Evolutionary conservation across 169 alveolate species (phyloP).

Genomic region (Cryptosporidium viatorum): DNA sequence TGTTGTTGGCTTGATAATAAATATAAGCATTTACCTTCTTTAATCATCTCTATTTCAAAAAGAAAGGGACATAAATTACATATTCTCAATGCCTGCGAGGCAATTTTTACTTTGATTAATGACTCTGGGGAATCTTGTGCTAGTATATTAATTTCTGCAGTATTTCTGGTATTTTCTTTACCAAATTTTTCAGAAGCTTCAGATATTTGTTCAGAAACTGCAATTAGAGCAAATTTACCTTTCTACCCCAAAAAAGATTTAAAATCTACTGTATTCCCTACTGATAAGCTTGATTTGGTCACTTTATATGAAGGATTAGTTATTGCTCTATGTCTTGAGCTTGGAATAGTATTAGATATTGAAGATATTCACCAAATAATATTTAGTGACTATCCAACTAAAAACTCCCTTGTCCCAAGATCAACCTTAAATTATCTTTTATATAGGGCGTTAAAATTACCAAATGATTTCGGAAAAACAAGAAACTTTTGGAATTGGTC

Average conservation of each 20-base stretch:
- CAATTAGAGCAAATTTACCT: constrained; percentile 59
- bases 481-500: constrained; percentile 64
- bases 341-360: constrained; percentile 39
- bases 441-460: constrained; percentile 61
- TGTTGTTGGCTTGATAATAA: constrained; percentile 66
- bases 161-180: constrained; percentile 12
- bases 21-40: constrained; percentile 35
- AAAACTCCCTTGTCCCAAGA: constrained; percentile 56
- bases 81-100: constrained; percentile 62
- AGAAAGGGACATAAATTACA: constrained; percentile 44
- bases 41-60: constrained; percentile 33
- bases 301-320: constrained; percentile 39
- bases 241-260: constrained; percentile 34
- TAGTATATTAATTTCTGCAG: constrained; percentile 24
- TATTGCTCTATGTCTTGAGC: constrained; percentile 64
- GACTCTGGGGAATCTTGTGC: constrained; percentile 75
- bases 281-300: constrained; percentile 2
- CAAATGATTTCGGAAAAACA: constrained; percentile 33
- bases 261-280: background rate
- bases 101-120: constrained; percentile 43
- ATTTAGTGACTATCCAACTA: constrained; percentile 49
- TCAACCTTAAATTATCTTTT: constrained; percentile 29
- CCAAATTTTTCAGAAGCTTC: constrained; percentile 40
- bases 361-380: constrained; percentile 58
- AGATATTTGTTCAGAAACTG: constrained; percentile 71